These are phyloP conservation scores for Rauvolfia tetraphylla DNA, from an alignment of 257 asterid species.

Conservation along the genomic window DNA sequence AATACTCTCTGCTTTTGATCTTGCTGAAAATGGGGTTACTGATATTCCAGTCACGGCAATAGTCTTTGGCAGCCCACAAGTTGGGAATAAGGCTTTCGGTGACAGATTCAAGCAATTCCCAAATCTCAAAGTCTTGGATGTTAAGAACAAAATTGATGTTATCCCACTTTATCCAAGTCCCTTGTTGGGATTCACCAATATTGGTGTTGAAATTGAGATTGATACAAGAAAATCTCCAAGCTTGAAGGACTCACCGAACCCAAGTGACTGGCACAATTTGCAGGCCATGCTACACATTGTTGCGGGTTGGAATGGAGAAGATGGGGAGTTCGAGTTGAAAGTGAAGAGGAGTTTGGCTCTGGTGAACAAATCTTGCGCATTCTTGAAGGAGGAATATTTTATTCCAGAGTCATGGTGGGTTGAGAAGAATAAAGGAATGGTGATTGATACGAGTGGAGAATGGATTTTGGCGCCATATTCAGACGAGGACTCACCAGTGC, in stretches of 20 bases:
- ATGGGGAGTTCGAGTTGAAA: slow-evolving; percentile 54
- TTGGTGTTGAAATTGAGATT: slow-evolving; percentile 44
- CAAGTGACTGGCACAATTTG: slow-evolving; percentile 86
- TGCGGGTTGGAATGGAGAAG: slow-evolving; percentile 77
- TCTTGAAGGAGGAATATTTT: slow-evolving; percentile 67
- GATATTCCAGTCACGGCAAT: slow-evolving; percentile 73
- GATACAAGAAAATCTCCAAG: slow-evolving; percentile 64
- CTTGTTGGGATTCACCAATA: slow-evolving; percentile 46
- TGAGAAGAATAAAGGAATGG: slow-evolving; percentile 82
- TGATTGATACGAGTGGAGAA: slow-evolving; percentile 47
- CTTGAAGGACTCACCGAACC: slow-evolving; percentile 52
- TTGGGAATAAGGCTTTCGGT: slow-evolving; percentile 56
- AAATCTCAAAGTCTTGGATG: slow-evolving; percentile 61
- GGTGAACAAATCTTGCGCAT: slow-evolving; percentile 68
- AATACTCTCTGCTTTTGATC: slow-evolving; percentile 62
- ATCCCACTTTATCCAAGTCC: slow-evolving; percentile 60
- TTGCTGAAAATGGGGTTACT: slow-evolving; percentile 64
- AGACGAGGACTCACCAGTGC: slow-evolving; percentile 68
- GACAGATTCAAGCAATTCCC: slow-evolving; percentile 33
- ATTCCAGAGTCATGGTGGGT: slow-evolving; percentile 89
- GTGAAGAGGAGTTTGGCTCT: slow-evolving; percentile 67
- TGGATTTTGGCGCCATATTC: slow-evolving; percentile 60
- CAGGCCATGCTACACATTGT: slow-evolving; percentile 75
- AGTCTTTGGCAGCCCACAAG: slow-evolving; percentile 80
- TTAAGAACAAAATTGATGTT: slow-evolving; percentile 62